These are phyloP conservation scores for Boletus patriciae DNA, from an alignment of 768 basidiomycete species.

Conservation along the genomic window DNA sequence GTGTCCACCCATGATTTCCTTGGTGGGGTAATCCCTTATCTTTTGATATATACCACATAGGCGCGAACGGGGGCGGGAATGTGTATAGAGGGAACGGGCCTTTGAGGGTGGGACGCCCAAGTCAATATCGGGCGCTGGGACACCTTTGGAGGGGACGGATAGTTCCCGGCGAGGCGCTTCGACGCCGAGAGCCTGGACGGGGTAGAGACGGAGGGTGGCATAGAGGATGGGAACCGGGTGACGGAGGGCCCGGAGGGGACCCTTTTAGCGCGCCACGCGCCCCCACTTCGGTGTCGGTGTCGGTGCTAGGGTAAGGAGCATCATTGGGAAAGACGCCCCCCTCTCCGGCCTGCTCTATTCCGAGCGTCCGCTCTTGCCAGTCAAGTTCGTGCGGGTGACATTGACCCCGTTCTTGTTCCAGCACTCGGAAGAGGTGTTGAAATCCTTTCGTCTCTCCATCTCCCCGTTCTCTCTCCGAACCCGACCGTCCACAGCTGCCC, in stretches of 20 bases:
- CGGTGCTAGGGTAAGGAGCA: background rate
- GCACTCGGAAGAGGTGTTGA: conserved; percentile 59
- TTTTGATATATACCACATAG: conserved; percentile 10
- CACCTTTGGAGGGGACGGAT: conserved; percentile 14
- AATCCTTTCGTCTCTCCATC: too few species aligned
- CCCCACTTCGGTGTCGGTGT: conserved; percentile 2
- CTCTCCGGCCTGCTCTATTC: conserved; percentile 56
- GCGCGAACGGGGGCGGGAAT: background rate
- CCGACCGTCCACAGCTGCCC: conserved; percentile 31
- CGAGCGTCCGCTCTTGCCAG: conserved; percentile 63
- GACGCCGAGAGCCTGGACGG: conserved; percentile 17
- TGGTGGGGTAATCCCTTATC: background rate
- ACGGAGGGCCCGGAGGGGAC: too few species aligned
- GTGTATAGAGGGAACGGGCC: background rate
- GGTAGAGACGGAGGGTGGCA: conserved; percentile 27
- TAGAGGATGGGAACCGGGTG: background rate
- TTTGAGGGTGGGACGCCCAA: conserved; percentile 8
- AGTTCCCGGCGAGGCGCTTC: conserved; percentile 10
- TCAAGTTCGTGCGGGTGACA: conserved; percentile 66
- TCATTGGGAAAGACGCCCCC: conserved; percentile 39
- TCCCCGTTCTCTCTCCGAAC: conserved; percentile 39
- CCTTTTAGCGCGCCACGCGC: background rate
- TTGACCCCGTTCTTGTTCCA: conserved; percentile 52
- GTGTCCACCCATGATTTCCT: background rate
- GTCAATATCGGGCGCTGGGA: conserved; percentile 14